Base-by-base conservation (phyloP, 2,329 filamentous ascomycete genomes). In the Acrodontium crateriforme region DNA sequence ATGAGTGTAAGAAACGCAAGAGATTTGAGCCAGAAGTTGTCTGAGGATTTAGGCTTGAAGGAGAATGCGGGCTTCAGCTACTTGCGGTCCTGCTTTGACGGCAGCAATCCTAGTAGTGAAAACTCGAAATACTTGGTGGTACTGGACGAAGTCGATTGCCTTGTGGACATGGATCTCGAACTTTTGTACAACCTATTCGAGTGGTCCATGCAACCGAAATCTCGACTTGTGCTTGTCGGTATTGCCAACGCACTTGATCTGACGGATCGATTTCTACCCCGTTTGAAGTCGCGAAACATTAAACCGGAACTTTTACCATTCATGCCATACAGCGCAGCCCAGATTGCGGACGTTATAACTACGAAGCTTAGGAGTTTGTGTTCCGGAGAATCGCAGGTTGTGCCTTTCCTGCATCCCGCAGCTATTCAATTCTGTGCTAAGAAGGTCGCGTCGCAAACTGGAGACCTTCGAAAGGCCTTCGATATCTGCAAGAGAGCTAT, bases 211-310 rank as follows among this genome's bases (percentile, higher is more conserved):
- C 72, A 82, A 37, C 74, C 74, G 38, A 70, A 71, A 2, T 94
- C 89, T 0, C 73, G 71, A 12, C 72, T 98, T 4, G 63, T 89
- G 18, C 63, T 98, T 11, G 71, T 98, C 27, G 89, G 89, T 25
- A 93, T 98, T 47, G 89, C 89, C 42, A 98, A 98, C 47, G 89
- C 89, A 3, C 65, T 98, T 29, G 89, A 98, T 50, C 63, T 98
- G 31, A 98, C 89, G 0, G 89, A 95, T 50, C 80, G 89, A 7
- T 93, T 94, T 44, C 67, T 98, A 12, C 89, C 89, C 27, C 78
- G 87, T 28, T 70, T 98, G 37, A 95, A 95, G 60, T 75, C 84
- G 12, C 81, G 84, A 45, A 91, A 91, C 44, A 63, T 98, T 38
- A 92, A 85, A 58, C 89, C 89, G 2, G 74, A 80, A 25, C 68